These are phyloP conservation scores for Hyphodiscus hymeniophilus DNA, from an alignment of 495 filamentous ascomycete species.

Conservation along the genomic window DNA sequence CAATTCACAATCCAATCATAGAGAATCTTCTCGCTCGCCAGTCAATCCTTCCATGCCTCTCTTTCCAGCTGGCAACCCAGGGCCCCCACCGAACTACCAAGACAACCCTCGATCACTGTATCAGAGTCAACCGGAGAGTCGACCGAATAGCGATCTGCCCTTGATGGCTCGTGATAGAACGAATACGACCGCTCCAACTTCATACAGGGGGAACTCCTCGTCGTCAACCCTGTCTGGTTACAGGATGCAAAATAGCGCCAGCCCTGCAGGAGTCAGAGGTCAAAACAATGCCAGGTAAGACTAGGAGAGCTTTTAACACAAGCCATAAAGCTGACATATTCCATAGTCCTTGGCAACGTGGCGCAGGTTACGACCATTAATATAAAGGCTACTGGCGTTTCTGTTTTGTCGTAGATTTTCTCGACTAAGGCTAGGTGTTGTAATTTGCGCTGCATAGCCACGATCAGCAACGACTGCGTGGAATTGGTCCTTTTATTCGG, in stretches of 20 bases:
- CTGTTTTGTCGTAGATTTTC: conserved; percentile 9
- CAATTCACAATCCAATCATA: conserved; percentile 13
- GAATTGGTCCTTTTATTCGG: conserved; percentile 12
- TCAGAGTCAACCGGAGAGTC: conserved; percentile 4
- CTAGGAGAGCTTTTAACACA: too few relatives aligned
- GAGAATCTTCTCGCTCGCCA: conserved; percentile 45
- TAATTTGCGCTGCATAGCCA: conserved; percentile 20
- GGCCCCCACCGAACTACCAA: conserved; percentile 7
- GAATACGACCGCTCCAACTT: conserved; percentile 6
- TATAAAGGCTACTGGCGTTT: conserved; percentile 22
- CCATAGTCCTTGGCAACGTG: conserved; percentile 46
- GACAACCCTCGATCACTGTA: conserved; percentile 10
- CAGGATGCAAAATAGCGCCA: conserved; percentile 28
- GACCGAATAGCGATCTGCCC: conserved; percentile 11
- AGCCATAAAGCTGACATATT: too few relatives aligned
- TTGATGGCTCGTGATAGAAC: conserved; percentile 11
- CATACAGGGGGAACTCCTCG: conserved; percentile 13
- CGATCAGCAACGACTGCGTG: conserved; percentile 9
- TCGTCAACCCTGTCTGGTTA: conserved; percentile 18
- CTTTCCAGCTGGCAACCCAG: conserved; percentile 34
- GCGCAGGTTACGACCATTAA: conserved; percentile 43
- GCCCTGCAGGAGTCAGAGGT: conserved; percentile 29
- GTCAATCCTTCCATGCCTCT: conserved; percentile 56
- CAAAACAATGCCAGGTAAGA: conserved; percentile 42
- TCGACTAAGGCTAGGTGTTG: conserved; percentile 21